Evolutionary conservation across 2,329 filamentous ascomycete species (phyloP).

Genomic region (Verticillium zaregamsianum): DNA sequence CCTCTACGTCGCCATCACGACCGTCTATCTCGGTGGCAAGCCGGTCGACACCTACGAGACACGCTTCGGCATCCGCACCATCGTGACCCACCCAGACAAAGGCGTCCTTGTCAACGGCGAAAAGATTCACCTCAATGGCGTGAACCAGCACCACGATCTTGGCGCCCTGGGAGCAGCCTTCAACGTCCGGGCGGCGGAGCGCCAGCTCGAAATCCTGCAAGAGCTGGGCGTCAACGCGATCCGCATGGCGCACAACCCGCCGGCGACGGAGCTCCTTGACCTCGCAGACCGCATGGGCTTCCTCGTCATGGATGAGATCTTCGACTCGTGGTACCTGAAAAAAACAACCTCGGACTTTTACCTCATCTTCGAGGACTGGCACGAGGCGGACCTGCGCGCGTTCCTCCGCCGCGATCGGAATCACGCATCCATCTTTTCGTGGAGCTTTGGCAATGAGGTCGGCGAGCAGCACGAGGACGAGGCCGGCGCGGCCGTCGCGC

Average conservation of each 20-base stretch:
- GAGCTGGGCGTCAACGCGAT: conserved; percentile 47
- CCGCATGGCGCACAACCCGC: conserved; percentile 49
- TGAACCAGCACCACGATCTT: conserved; percentile 47
- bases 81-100: conserved; percentile 24
- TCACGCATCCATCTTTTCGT: conserved; percentile 46
- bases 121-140: conserved; percentile 37
- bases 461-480: conserved; percentile 36
- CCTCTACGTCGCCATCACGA: conserved; percentile 42
- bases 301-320: conserved; percentile 49
- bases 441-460: conserved; percentile 53
- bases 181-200: conserved; percentile 41
- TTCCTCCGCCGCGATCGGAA: conserved; percentile 52
- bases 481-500: conserved; percentile 25
- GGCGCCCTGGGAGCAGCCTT: conserved; percentile 47
- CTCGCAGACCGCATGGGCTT: conserved; percentile 45
- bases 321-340: conserved; percentile 43
- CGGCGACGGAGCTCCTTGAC: conserved; percentile 44
- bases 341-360: conserved; percentile 48
- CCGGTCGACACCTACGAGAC: conserved; percentile 43
- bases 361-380: conserved; percentile 47
- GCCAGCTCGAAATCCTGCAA: conserved; percentile 44
- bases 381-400: conserved; percentile 45
- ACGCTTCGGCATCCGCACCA: conserved; percentile 43
- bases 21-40: conserved; percentile 19
- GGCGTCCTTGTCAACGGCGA: conserved; percentile 44